Conservation (phyloP, 1,284 basidiomycete species). For the Apiotrichum laibachii region DNA sequence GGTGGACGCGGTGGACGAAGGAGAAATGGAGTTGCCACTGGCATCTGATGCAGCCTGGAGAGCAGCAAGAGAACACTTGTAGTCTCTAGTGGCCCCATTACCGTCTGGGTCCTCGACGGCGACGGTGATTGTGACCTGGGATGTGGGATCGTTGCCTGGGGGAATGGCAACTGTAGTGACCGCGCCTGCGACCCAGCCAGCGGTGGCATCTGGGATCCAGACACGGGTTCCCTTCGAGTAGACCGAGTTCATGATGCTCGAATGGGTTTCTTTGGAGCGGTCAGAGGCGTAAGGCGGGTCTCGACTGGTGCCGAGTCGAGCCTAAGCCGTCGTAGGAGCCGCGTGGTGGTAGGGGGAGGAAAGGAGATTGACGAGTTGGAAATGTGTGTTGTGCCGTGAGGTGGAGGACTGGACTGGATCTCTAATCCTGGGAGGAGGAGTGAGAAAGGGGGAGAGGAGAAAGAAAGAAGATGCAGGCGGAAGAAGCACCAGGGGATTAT, state of each 20-base stretch:
- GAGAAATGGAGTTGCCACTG: slow-evolving; percentile 24
- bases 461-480: not conserved
- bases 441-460: no score
- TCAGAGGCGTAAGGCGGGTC: not conserved
- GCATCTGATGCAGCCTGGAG: slow-evolving; percentile 31
- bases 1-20: slow-evolving; percentile 15
- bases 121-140: slow-evolving; percentile 40
- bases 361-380: not conserved
- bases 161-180: slow-evolving; percentile 40
- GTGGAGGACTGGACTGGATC: not conserved
- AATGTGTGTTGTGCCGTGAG: not conserved
- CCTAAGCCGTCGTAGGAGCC: not conserved
- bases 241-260: slow-evolving; percentile 34
- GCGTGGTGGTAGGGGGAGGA: not conserved
- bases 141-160: slow-evolving; percentile 22
- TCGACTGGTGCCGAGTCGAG: not conserved
- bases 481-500: not conserved
- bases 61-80: slow-evolving; percentile 41
- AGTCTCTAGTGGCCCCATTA: slow-evolving; percentile 25
- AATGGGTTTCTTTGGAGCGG: not conserved
- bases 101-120: slow-evolving; percentile 26
- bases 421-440: no score
- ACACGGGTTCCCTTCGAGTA: slow-evolving; percentile 51
- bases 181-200: slow-evolving; percentile 50
- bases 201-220: slow-evolving; percentile 48